Percentiles rank a stretch among this genome's conserved stretches.
Evolutionary conservation across 1,284 basidiomycete species (phyloP).

Genomic region (Gomphus bonarii): DNA sequence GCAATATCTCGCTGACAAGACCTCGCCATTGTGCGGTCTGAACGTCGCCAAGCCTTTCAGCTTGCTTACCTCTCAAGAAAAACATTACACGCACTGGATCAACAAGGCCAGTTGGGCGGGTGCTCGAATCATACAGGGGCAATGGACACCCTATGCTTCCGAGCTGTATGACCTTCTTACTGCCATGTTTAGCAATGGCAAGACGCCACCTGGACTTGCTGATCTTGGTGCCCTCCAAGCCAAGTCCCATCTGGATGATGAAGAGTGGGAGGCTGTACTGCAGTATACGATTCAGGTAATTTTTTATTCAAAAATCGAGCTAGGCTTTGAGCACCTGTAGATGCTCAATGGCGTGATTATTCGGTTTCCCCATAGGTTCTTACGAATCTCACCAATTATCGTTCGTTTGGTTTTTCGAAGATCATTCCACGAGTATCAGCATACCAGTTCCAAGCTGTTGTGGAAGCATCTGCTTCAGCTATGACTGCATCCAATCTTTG

Average conservation of each 20-base stretch:
- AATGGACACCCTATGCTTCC: slow-evolving; percentile 51
- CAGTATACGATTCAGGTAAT: slow-evolving; percentile 67
- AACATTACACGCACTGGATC: slow-evolving; percentile 65
- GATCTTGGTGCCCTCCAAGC: slow-evolving; percentile 44
- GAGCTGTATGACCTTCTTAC: slow-evolving; percentile 63
- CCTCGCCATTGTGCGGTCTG: slow-evolving; percentile 58
- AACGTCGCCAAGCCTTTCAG: slow-evolving; percentile 54
- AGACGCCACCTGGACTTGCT: slow-evolving; percentile 35
- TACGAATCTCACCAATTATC: slow-evolving; percentile 72
- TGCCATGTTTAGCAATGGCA: slow-evolving; percentile 46
- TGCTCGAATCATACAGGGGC: slow-evolving; percentile 70
- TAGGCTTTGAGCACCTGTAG: slow-evolving; percentile 9
- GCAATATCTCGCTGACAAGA: slow-evolving; percentile 54
- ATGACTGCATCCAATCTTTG: slow-evolving; percentile 48
- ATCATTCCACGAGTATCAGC: slow-evolving; percentile 61
- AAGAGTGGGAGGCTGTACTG: slow-evolving; percentile 59
- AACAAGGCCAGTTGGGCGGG: slow-evolving; percentile 71
- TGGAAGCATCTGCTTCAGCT: slow-evolving; percentile 49
- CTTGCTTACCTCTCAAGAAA: slow-evolving; percentile 63
- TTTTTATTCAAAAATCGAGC: background rate
- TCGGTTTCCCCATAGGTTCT: slow-evolving; percentile 37
- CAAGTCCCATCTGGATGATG: slow-evolving; percentile 39
- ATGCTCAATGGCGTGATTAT: background rate
- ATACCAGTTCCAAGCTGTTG: slow-evolving; percentile 51
- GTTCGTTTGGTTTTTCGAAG: slow-evolving; percentile 75